These are phyloP conservation scores for Neonectria hederae DNA, from an alignment of 2,329 filamentous ascomycete species.

Conservation along the genomic window DNA sequence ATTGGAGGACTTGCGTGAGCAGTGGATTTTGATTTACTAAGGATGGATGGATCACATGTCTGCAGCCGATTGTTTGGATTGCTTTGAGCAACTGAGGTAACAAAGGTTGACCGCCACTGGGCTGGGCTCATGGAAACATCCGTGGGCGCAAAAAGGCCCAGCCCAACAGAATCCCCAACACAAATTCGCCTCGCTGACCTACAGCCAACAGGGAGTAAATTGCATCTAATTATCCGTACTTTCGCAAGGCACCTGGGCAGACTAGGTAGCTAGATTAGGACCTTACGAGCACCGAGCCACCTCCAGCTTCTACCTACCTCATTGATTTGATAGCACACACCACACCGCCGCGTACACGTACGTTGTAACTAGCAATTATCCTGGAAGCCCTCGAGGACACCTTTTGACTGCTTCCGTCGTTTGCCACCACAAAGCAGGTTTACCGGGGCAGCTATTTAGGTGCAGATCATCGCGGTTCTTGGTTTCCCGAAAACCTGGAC, in stretches of 20 bases:
- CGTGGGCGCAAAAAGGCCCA: slow-evolving; percentile 5
- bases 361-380: not conserved
- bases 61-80: not conserved
- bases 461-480: not conserved
- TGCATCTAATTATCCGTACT: not conserved
- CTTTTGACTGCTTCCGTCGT: not conserved
- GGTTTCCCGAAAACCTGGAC: not conserved
- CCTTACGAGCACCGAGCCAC: not conserved
- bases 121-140: not conserved
- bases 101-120: slow-evolving; percentile 7
- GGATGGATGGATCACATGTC: slow-evolving; percentile 19
- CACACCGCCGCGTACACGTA: slow-evolving; percentile 1
- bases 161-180: slow-evolving; percentile 33
- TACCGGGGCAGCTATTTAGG: not conserved
- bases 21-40: not conserved
- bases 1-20: not conserved
- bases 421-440: slow-evolving; percentile 1
- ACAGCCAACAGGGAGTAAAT: not conserved
- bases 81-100: not conserved
- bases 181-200: slow-evolving; percentile 2
- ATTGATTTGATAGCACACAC: not conserved
- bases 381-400: not conserved
- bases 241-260: too few species aligned
- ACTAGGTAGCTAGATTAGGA: not conserved
- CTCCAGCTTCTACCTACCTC: not conserved